Percentiles rank a stretch among this genome's conserved stretches.
Evolutionary conservation across 2,329 filamentous ascomycete species (phyloP).

Genomic region (Penicillium sp.): DNA sequence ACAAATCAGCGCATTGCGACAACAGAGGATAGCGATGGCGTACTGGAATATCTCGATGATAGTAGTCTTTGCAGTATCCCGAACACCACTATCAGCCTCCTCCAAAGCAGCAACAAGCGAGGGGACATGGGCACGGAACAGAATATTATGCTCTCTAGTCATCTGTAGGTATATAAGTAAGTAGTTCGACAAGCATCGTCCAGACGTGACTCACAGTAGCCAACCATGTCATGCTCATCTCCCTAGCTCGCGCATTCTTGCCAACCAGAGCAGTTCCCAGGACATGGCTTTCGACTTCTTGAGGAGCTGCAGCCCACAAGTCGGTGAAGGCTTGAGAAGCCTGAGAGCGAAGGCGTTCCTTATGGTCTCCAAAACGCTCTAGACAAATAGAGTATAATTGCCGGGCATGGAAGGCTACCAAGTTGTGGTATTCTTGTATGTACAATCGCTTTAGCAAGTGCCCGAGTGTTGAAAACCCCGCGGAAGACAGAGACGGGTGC

Average conservation of each 20-base stretch:
- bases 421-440: conserved; percentile 74
- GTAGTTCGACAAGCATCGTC: background rate
- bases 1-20: conserved; percentile 2
- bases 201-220: conserved; percentile 55
- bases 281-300: conserved; percentile 75
- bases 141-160: conserved; percentile 73
- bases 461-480: conserved; percentile 81
- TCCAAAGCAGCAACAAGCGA: conserved; percentile 81
- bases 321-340: conserved; percentile 74
- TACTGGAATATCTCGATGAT: conserved; percentile 85
- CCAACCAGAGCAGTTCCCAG: conserved; percentile 73
- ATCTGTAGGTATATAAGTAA: conserved; percentile 50
- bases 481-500: conserved; percentile 72
- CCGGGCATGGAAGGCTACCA: conserved; percentile 64
- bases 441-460: conserved; percentile 82
- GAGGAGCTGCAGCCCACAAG: conserved; percentile 64
- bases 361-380: conserved; percentile 82
- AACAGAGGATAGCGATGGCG: conserved; percentile 19
- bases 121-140: conserved; percentile 79
- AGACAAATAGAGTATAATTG: conserved; percentile 70
- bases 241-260: conserved; percentile 79
- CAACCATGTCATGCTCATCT: conserved; percentile 80
- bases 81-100: conserved; percentile 82
- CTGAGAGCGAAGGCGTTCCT: conserved; percentile 75
- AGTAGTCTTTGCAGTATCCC: conserved; percentile 76